These are phyloP conservation scores for Penicillium goetzii DNA, from an alignment of 495 filamentous ascomycete species.

Conservation along the genomic window DNA sequence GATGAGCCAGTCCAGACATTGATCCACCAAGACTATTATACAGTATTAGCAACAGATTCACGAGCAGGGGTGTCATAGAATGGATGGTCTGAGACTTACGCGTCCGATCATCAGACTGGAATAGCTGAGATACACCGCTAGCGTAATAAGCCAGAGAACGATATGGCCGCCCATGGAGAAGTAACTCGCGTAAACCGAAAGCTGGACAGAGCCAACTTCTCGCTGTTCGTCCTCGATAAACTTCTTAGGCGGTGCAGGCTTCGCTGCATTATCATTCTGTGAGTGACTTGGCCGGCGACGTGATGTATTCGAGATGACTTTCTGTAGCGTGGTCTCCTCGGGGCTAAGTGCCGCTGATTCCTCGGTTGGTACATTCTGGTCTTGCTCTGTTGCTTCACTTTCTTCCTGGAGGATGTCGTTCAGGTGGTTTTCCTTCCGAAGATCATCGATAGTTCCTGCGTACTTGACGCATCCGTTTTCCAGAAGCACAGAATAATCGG, in stretches of 20 bases:
- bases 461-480: constrained; percentile 58
- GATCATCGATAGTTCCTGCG: constrained; percentile 34
- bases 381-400: constrained; percentile 15
- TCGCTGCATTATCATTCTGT: constrained; percentile 40
- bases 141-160: constrained; percentile 20
- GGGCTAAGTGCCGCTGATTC: constrained; percentile 11
- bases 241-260: constrained; percentile 57
- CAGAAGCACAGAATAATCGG: constrained; percentile 71
- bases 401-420: constrained; percentile 34
- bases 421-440: constrained; percentile 28
- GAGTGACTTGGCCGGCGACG: constrained; percentile 42
- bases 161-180: constrained; percentile 66
- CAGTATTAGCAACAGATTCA: neutral
- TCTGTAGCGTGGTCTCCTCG: constrained; percentile 29
- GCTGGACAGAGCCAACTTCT: constrained; percentile 66
- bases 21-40: constrained; percentile 66
- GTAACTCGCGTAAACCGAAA: constrained; percentile 65
- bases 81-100: constrained; percentile 23
- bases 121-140: constrained; percentile 21
- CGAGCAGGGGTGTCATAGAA: neutral
- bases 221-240: constrained; percentile 76
- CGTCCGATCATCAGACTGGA: constrained; percentile 40
- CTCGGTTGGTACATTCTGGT: constrained; percentile 8
- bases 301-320: constrained; percentile 33
- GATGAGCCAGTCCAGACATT: constrained; percentile 63